Percentiles rank a stretch among this genome's conserved stretches.
These are phyloP conservation scores for Physaria fendleri DNA, from an alignment of 345 rosid genomes.

Conservation along the genomic window DNA sequence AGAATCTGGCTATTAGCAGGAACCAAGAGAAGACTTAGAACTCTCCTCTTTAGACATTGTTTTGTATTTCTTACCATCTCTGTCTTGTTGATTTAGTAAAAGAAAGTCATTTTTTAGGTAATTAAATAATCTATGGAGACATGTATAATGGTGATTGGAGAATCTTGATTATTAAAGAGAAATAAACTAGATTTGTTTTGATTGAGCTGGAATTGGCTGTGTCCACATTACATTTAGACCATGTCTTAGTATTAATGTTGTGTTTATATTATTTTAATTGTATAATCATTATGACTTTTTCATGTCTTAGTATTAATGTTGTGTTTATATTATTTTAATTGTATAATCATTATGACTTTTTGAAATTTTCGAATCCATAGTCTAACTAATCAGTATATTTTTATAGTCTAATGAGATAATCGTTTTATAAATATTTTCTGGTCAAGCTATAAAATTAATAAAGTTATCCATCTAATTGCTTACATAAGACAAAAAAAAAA, in stretches of 20 bases:
- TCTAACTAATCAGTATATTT: too few species aligned
- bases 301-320: conserved; percentile 10
- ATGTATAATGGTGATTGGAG: conserved; percentile 22
- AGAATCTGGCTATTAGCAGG: background rate
- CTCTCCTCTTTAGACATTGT: conserved; percentile 18
- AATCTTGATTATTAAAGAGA: background rate
- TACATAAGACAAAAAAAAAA: background rate
- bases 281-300: conserved; percentile 11
- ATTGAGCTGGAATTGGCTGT: conserved; percentile 28
- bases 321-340: background rate
- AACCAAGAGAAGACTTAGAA: background rate
- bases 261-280: background rate
- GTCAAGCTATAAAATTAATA: too few species aligned
- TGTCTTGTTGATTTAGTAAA: conserved; percentile 15
- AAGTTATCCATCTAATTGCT: background rate
- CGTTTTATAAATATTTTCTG: too few species aligned
- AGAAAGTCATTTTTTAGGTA: conserved; percentile 1
- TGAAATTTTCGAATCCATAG: too few species aligned
- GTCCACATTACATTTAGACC: background rate
- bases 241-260: conserved; percentile 9
- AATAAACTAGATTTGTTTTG: background rate
- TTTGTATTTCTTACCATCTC: conserved; percentile 8
- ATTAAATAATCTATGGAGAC: conserved; percentile 1
- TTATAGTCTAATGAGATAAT: too few species aligned
- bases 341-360: conserved; percentile 9